Conservation (phyloP, 2,329 filamentous ascomycete genomes). For the Exophiala bonariae region DNA sequence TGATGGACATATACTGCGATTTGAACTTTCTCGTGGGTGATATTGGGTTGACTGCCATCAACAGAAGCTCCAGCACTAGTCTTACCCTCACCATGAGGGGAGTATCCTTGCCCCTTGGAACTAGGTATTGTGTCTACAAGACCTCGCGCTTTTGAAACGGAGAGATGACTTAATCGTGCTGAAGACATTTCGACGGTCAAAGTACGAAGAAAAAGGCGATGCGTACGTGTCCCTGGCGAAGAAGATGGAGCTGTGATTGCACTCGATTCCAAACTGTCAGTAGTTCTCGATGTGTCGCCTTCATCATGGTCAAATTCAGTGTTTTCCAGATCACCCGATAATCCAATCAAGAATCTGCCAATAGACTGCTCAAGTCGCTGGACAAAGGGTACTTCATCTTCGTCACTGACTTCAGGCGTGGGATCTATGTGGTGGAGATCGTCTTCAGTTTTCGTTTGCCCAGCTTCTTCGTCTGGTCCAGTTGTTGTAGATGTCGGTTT, state of each 20-base stretch:
- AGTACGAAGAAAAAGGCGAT: constrained; percentile 37
- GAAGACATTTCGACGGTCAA: constrained; percentile 35
- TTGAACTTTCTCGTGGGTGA: constrained; percentile 24
- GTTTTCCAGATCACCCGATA: constrained; percentile 43
- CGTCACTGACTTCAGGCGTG: constrained; percentile 27
- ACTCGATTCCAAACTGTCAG: not conserved
- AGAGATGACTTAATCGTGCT: constrained; percentile 7
- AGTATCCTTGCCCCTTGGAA: not conserved
- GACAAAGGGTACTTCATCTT: constrained; percentile 22
- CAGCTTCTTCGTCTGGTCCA: not conserved
- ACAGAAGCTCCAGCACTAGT: constrained; percentile 25
- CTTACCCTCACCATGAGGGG: constrained; percentile 8
- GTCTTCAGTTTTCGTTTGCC: constrained; percentile 4
- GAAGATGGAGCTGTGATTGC: not conserved
- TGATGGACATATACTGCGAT: constrained; percentile 36
- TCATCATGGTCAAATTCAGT: constrained; percentile 37
- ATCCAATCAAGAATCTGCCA: constrained; percentile 44
- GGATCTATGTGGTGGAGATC: constrained; percentile 24
- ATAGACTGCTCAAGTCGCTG: constrained; percentile 29
- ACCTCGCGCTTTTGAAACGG: not conserved
- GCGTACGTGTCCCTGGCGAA: constrained; percentile 7
- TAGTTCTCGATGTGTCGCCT: constrained; percentile 27
- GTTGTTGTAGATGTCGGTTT: not conserved
- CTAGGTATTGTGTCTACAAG: not conserved
- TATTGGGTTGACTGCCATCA: constrained; percentile 19